Conservation (phyloP, 1,284 basidiomycete genomes). For the Rhizoctonia solani region DNA sequence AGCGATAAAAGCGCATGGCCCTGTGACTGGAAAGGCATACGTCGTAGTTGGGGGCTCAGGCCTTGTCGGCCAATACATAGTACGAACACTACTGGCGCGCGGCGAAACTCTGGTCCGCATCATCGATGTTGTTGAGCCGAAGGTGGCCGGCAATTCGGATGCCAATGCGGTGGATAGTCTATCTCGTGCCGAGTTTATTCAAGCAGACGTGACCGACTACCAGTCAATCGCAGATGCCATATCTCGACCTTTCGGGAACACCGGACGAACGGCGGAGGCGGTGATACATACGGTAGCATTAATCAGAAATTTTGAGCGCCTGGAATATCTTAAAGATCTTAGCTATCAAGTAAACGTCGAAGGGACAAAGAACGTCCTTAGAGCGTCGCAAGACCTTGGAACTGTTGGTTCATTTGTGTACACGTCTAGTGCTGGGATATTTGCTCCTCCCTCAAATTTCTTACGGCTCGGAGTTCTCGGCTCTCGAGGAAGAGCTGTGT, state of each 20-base stretch:
- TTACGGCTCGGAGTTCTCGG: not conserved
- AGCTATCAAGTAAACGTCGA: slow-evolving; percentile 95
- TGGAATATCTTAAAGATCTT: slow-evolving; percentile 51
- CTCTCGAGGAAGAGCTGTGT: not conserved
- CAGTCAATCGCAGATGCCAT: slow-evolving; percentile 1
- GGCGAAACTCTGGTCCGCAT: not conserved
- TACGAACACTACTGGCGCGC: not conserved
- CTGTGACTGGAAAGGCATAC: not conserved
- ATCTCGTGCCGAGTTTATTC: slow-evolving; percentile 6
- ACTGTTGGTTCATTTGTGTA: slow-evolving; percentile 87
- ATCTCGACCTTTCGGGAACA: slow-evolving; percentile 1
- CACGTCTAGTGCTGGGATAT: slow-evolving; percentile 84
- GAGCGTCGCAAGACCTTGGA: slow-evolving; percentile 70
- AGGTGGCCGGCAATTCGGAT: not conserved
- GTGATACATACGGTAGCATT: not conserved
- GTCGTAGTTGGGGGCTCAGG: not conserved
- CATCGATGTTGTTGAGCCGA: not conserved
- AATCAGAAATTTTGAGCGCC: not conserved
- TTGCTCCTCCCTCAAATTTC: not conserved
- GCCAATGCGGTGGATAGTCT: not conserved
- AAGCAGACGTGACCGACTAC: slow-evolving; percentile 9
- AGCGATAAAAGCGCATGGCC: not conserved
- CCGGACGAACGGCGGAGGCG: not conserved
- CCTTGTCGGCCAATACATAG: not conserved
- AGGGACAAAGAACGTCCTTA: slow-evolving; percentile 86